A percentile compares a stretch with the other conserved stretches of the same genome.
Conservation (phyloP, 2,329 filamentous ascomycete genomes). For the Chrysoporthe cubensis region DNA sequence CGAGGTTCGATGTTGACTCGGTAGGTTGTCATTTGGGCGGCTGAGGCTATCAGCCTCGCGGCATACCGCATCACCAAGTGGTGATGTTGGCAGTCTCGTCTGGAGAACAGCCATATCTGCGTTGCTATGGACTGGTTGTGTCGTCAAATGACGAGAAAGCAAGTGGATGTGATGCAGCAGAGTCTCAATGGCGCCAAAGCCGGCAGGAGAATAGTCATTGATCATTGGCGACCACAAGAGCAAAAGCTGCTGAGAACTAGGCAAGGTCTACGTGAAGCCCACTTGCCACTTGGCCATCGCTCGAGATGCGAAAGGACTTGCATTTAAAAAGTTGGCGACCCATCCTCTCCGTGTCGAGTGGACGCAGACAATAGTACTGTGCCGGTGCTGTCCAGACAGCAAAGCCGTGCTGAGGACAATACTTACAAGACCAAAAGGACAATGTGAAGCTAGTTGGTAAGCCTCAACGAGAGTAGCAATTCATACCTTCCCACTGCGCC, state of each 20-base stretch:
- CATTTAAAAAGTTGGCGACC: neutral
- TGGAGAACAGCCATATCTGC: neutral
- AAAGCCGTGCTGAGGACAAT: neutral
- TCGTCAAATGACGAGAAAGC: neutral
- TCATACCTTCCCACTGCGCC: neutral
- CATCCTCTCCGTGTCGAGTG: neutral
- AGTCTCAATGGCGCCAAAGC: neutral
- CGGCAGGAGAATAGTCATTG: neutral
- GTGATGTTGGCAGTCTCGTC: neutral
- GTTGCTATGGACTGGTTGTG: neutral
- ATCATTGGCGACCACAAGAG: neutral
- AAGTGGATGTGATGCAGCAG: neutral
- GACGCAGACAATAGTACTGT: neutral
- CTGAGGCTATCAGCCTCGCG: neutral
- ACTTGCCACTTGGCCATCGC: no score
- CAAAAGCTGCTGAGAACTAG: neutral
- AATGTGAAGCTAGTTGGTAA: neutral
- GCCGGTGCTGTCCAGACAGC: neutral
- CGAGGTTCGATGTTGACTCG: neutral
- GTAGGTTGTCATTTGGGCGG: neutral
- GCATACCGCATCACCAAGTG: neutral
- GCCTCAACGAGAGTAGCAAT: neutral
- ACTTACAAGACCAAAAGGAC: constrained; percentile 1
- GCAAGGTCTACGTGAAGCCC: neutral
- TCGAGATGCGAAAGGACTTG: neutral